A percentile compares a stretch with the other conserved stretches of the same genome.
These are phyloP conservation scores for Cytospora paraplurivora DNA, from an alignment of 2,329 filamentous ascomycete genomes.

Conservation along the genomic window DNA sequence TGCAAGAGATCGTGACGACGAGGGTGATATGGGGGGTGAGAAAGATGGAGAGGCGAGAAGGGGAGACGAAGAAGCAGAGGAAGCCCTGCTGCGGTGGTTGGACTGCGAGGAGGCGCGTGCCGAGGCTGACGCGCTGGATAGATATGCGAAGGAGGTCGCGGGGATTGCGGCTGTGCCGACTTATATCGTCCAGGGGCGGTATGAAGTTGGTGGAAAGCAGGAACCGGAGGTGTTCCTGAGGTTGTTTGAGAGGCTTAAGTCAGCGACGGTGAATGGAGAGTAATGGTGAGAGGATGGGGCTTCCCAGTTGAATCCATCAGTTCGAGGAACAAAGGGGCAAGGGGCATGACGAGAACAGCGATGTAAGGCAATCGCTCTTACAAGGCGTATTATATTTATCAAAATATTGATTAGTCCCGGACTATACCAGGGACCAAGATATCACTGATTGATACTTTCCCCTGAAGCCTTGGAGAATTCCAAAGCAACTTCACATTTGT, in stretches of 20 bases:
- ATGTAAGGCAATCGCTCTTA: too few relatives aligned
- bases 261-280: conserved; percentile 10
- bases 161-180: conserved; percentile 69
- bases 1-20: neutral
- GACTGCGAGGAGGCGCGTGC: conserved; percentile 34
- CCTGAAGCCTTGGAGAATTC: neutral
- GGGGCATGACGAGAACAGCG: too few relatives aligned
- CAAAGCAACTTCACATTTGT: neutral
- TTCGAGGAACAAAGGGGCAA: neutral
- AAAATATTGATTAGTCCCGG: too few relatives aligned
- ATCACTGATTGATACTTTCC: neutral
- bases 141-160: conserved; percentile 34
- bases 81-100: conserved; percentile 33
- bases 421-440: neutral
- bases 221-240: conserved; percentile 65
- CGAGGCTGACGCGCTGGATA: conserved; percentile 36
- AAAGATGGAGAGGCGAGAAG: too few relatives aligned
- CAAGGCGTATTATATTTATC: too few relatives aligned
- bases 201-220: conserved; percentile 72
- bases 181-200: conserved; percentile 69
- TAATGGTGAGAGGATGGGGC: neutral
- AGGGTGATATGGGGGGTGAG: neutral
- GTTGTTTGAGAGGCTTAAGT: conserved; percentile 62
- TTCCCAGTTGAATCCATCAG: neutral
- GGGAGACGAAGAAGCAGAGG: conserved; percentile 12